Evolutionary conservation across 257 asterid genomes (phyloP), one percentile per base, ranked within the genome.

Genomic region (Rubia yunnanensis): DNA sequence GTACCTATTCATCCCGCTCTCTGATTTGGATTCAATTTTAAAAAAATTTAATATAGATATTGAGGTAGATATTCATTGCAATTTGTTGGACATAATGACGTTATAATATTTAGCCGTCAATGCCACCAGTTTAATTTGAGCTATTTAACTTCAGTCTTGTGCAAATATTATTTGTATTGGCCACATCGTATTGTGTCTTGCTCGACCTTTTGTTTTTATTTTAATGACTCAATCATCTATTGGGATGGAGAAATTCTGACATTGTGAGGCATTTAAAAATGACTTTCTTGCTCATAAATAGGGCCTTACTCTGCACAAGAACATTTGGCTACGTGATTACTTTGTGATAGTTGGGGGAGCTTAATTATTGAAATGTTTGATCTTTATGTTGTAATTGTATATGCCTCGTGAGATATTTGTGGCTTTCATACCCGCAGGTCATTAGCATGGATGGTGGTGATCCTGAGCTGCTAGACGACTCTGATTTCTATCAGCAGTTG

Each of bases 401-500:
- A 11, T 44, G 38, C 31, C 17, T 1, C 5, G 18, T 53, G 22
- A 36, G 24, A 18, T 49, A 23, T 28, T 74, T 52, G 44, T 64
- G 49, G 35, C 62, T 48, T 73, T 30, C 34, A 72, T 30, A 65
- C 54, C 62, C 70, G 48, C 83, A 92, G 92, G 90, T 64, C 49
- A 41, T 69, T 26, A 44, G 54, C 65, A 73, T 72, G 27, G 78
- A 83, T 65, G 97, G 84, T 65, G 97, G 86, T 57, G 94, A 88
- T 68, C 96, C 96, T 50, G 97, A 94, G 72, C 90, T 94, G 69
- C 71, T 94, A 65, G 95, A 94, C 61, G 99, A 94, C 77, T 74
- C 92, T 1, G 97, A 83, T 7, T 88, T 94, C 76, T 90, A 94
- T 84, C 97, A 88, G 78, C 91, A 84, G 49, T 78, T 94, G 69